Percentiles rank a stretch among this genome's conserved stretches.
phyloP scores from a whole-genome alignment of 768 basidiomycete genomes.

The Sutorius australiensis region DNA sequence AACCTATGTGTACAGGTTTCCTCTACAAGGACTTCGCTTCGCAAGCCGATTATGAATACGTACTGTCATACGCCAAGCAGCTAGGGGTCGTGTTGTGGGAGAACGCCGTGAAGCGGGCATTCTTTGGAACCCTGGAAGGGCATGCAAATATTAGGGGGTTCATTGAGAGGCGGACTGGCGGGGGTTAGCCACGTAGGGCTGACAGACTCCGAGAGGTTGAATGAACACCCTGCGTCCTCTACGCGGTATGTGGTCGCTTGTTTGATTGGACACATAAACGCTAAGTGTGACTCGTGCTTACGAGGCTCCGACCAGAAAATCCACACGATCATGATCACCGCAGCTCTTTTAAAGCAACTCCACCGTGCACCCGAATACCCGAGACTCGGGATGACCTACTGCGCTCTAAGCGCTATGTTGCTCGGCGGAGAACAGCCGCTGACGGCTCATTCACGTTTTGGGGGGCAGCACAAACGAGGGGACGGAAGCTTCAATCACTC shows the following conservation, averaged over 20 bases:
- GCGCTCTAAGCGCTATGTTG: slow-evolving; percentile 3
- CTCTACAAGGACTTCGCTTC: slow-evolving; percentile 87
- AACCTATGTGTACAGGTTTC: slow-evolving; percentile 52
- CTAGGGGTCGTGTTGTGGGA: slow-evolving; percentile 84
- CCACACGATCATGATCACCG: slow-evolving; percentile 16
- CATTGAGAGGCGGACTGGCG: slow-evolving; percentile 65
- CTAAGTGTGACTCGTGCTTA: background rate
- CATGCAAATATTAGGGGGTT: slow-evolving; percentile 76
- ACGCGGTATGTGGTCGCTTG: slow-evolving; percentile 5
- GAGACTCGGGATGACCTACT: slow-evolving; percentile 15
- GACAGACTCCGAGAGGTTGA: background rate
- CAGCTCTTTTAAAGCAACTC: background rate
- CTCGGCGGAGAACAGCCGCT: slow-evolving; percentile 5
- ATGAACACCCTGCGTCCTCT: slow-evolving; percentile 3
- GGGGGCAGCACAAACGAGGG: background rate
- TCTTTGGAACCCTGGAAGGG: slow-evolving; percentile 78
- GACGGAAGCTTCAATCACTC: background rate
- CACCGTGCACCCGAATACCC: slow-evolving; percentile 1
- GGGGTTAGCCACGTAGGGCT: slow-evolving; percentile 19
- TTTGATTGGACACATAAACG: background rate
- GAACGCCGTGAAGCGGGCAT: slow-evolving; percentile 64
- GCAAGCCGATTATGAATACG: slow-evolving; percentile 83
- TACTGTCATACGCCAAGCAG: slow-evolving; percentile 80
- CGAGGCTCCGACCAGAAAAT: background rate
- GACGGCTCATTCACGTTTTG: background rate